phyloP scores from a whole-genome alignment of 2,329 filamentous ascomycete genomes.

The Ceratocystis destructans region DNA sequence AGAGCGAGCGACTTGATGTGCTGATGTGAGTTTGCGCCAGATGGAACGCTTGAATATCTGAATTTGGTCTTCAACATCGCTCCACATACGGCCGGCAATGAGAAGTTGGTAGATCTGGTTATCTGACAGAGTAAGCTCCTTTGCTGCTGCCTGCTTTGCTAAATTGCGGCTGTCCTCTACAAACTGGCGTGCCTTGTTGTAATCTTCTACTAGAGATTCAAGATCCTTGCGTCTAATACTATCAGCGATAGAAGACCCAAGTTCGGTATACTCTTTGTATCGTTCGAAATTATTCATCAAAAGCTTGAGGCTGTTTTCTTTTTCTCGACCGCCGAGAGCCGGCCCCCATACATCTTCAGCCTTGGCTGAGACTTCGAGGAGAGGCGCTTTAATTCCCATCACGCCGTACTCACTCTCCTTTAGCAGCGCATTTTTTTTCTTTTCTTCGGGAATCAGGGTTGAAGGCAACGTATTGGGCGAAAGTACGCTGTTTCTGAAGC shows the following conservation, averaged over 20 bases:
- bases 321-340: conserved; percentile 77
- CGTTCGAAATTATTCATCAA: conserved; percentile 63
- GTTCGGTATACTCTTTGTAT: conserved; percentile 69
- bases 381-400: conserved; percentile 70
- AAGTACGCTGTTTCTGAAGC: conserved; percentile 21
- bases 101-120: conserved; percentile 74
- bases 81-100: conserved; percentile 86
- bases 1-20: conserved; percentile 43
- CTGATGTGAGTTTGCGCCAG: conserved; percentile 65
- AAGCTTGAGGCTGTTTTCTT: conserved; percentile 72
- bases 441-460: conserved; percentile 37
- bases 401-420: conserved; percentile 91
- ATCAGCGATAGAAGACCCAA: conserved; percentile 63
- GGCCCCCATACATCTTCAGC: conserved; percentile 97
- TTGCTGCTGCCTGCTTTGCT: conserved; percentile 40
- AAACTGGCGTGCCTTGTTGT: conserved; percentile 66
- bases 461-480: conserved; percentile 24
- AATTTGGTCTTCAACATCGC: conserved; percentile 78
- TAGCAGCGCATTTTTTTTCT: conserved; percentile 75
- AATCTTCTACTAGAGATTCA: conserved; percentile 74
- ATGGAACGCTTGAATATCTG: conserved; percentile 76
- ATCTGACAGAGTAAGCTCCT: conserved; percentile 48
- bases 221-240: conserved; percentile 86
- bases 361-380: conserved; percentile 82
- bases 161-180: conserved; percentile 64